Evolutionary conservation across 1,284 basidiomycete genomes (phyloP).

Genomic region (Gomphus bonarii): DNA sequence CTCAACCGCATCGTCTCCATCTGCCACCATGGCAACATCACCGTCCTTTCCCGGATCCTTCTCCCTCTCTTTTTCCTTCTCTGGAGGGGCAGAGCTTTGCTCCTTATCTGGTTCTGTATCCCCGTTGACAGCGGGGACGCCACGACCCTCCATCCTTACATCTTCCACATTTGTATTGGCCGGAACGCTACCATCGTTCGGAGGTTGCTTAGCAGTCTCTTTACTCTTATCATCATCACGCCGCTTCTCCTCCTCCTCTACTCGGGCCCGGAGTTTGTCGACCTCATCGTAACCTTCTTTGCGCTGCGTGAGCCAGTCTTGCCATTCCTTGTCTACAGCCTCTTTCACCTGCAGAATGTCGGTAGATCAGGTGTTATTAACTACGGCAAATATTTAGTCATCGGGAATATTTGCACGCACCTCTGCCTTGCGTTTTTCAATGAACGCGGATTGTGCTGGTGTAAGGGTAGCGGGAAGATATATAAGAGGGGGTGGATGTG

Average conservation of each 20-base stretch:
- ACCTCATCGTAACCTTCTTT: constrained; percentile 51
- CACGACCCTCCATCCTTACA: constrained; percentile 4
- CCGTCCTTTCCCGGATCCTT: constrained; percentile 34
- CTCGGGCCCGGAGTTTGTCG: constrained; percentile 45
- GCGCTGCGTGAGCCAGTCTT: constrained; percentile 49
- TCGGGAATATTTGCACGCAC: constrained; percentile 25
- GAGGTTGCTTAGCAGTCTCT: constrained; percentile 12
- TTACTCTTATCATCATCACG: constrained; percentile 10
- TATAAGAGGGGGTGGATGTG: constrained; percentile 65
- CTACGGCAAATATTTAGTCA: neutral
- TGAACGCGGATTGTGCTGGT: constrained; percentile 59
- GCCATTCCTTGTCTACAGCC: constrained; percentile 60
- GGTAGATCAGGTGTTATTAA: neutral
- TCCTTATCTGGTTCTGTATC: constrained; percentile 20
- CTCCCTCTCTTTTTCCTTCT: constrained; percentile 28
- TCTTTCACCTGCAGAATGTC: constrained; percentile 38
- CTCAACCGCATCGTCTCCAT: constrained; percentile 53
- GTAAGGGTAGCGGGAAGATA: constrained; percentile 63
- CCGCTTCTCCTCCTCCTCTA: constrained; percentile 43
- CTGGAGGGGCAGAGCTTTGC: constrained; percentile 20
- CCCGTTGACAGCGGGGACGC: neutral
- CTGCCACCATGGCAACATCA: constrained; percentile 29
- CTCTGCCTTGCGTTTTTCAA: constrained; percentile 50
- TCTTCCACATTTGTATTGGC: neutral
- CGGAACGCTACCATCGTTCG: constrained; percentile 22